phyloP scores from a whole-genome alignment of 2,329 filamentous ascomycete species.

The Graphiopsis chlorocephala region DNA sequence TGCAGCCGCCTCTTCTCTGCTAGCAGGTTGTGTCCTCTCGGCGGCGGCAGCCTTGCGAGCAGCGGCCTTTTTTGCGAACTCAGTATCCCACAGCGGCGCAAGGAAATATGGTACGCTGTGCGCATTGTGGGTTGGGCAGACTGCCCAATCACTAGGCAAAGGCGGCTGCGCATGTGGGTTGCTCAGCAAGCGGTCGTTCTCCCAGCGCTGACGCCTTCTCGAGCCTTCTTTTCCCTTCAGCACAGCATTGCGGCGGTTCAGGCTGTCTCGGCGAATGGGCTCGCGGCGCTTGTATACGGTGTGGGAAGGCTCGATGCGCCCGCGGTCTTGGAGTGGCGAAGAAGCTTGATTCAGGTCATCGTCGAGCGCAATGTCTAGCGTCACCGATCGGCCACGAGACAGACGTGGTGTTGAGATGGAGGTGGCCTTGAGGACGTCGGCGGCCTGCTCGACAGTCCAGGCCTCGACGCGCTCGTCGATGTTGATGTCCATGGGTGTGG shows the following conservation, averaged over 20 bases:
- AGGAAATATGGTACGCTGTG: slow-evolving; percentile 83
- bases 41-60: slow-evolving; percentile 39
- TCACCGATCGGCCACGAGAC: slow-evolving; percentile 55
- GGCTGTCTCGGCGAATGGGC: slow-evolving; percentile 58
- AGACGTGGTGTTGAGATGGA: slow-evolving; percentile 36
- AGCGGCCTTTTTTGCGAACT: slow-evolving; percentile 35
- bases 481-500: slow-evolving; percentile 1
- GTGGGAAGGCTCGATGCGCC: slow-evolving; percentile 26
- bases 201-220: slow-evolving; percentile 82
- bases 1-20: slow-evolving; percentile 45
- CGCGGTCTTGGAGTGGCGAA: slow-evolving; percentile 24
- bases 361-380: slow-evolving; percentile 75
- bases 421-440: slow-evolving; percentile 42
- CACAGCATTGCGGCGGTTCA: slow-evolving; percentile 68
- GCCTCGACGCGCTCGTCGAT: slow-evolving; percentile 42
- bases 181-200: slow-evolving; percentile 86
- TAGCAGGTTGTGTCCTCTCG: slow-evolving; percentile 25
- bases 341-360: slow-evolving; percentile 26
- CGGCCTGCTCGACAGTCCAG: slow-evolving; percentile 47
- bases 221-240: slow-evolving; percentile 90
- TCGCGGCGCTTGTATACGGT: slow-evolving; percentile 51
- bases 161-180: slow-evolving; percentile 87
- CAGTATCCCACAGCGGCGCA: slow-evolving; percentile 77
- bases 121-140: slow-evolving; percentile 76
- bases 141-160: slow-evolving; percentile 75